These are phyloP conservation scores for Mortierella sp. DNA, from an alignment of 371 early-diverging fungal species.

Conservation along the genomic window DNA sequence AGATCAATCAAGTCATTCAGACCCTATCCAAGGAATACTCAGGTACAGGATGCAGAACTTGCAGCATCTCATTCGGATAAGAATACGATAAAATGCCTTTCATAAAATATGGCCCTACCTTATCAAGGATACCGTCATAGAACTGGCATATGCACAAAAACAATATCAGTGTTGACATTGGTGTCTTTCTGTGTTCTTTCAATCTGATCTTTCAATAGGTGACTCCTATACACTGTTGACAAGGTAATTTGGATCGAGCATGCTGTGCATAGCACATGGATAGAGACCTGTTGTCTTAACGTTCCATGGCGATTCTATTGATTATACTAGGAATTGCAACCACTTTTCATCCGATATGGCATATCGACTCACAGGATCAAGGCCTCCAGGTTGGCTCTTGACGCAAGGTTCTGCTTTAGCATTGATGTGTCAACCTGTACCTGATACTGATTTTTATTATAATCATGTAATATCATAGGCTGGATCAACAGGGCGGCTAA, in stretches of 20 bases:
- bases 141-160: too few species aligned
- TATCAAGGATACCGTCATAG: neutral
- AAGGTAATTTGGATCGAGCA: constrained; percentile 56
- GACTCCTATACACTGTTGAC: constrained; percentile 70
- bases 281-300: neutral
- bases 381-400: constrained; percentile 60
- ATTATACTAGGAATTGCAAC: constrained; percentile 69
- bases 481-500: constrained; percentile 80
- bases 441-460: neutral
- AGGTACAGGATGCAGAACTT: constrained; percentile 27
- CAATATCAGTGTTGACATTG: neutral
- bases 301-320: neutral
- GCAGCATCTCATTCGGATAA: neutral
- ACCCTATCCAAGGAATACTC: constrained; percentile 67
- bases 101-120: too few species aligned
- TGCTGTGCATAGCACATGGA: neutral
- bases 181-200: neutral
- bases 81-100: neutral
- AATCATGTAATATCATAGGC: constrained; percentile 26
- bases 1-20: constrained; percentile 63
- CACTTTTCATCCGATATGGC: constrained; percentile 74
- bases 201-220: constrained; percentile 35
- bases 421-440: neutral
- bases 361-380: constrained; percentile 64
- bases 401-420: neutral